These are phyloP conservation scores for Pyricularia grisea DNA, from an alignment of 2,329 filamentous ascomycete genomes.

Conservation along the genomic window DNA sequence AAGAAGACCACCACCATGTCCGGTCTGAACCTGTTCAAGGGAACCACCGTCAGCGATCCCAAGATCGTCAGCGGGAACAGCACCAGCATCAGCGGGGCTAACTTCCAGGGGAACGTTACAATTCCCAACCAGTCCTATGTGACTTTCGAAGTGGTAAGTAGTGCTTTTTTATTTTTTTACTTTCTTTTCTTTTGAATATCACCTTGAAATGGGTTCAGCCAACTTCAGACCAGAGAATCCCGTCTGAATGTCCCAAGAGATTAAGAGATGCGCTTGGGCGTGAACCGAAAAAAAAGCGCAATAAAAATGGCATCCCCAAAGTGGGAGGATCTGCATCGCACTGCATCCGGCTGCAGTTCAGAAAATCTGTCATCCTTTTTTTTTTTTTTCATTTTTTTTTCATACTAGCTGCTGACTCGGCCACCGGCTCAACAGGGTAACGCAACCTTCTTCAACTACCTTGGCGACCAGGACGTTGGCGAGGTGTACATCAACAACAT, in stretches of 20 bases:
- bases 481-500: constrained; percentile 48
- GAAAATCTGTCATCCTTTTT: too few species aligned
- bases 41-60: constrained; percentile 41
- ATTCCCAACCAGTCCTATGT: constrained; percentile 58
- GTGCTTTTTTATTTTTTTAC: neutral
- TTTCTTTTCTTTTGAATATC: too few species aligned
- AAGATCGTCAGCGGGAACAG: constrained; percentile 27
- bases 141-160: constrained; percentile 52
- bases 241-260: neutral
- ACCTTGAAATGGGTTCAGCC: neutral
- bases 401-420: neutral
- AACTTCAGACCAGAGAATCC: too few species aligned
- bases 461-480: constrained; percentile 43
- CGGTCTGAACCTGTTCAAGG: constrained; percentile 45
- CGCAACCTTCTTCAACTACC: constrained; percentile 48
- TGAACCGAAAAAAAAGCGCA: too few species aligned
- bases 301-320: too few species aligned
- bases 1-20: constrained; percentile 43
- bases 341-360: too few species aligned
- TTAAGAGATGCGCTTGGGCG: neutral
- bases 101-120: constrained; percentile 49
- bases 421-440: constrained; percentile 39
- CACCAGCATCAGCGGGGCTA: constrained; percentile 32
- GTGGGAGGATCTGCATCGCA: too few species aligned
- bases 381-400: too few species aligned